Conservation (phyloP, 306 rosid species). For the Vigna trinervia region DNA sequence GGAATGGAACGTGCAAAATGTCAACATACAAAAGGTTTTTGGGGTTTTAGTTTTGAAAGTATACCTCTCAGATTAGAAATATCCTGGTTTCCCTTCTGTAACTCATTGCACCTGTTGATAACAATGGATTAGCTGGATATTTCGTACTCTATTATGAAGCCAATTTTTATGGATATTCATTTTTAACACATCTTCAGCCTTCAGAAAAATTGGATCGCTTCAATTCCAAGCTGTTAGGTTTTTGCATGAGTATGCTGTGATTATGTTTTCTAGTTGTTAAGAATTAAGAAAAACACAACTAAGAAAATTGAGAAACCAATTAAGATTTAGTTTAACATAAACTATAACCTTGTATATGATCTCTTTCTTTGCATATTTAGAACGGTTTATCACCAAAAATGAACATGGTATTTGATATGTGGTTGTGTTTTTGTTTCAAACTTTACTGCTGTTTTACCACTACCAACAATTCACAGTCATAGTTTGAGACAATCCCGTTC, state of each 20-base stretch:
- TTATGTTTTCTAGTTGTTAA: too few relatives aligned
- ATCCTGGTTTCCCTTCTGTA: neutral
- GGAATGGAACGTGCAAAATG: neutral
- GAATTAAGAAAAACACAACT: too few relatives aligned
- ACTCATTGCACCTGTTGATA: neutral
- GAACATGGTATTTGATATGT: neutral
- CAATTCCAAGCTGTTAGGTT: slow-evolving; percentile 7
- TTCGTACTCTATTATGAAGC: neutral
- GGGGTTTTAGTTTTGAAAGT: neutral
- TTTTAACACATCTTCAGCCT: neutral
- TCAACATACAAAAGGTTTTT: neutral
- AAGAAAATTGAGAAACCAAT: too few relatives aligned
- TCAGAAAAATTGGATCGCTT: neutral
- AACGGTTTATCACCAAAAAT: neutral
- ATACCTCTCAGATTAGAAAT: neutral
- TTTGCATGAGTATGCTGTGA: neutral
- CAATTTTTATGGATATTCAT: slow-evolving; percentile 14
- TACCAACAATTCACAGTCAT: neutral
- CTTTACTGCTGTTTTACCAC: neutral
- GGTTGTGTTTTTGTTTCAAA: neutral
- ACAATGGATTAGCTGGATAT: neutral
- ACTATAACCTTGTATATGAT: neutral
- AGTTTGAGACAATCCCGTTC: neutral
- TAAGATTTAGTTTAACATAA: too few relatives aligned
- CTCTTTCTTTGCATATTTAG: neutral